Base-by-base conservation (phyloP, 768 basidiomycete species). In the Polyporus arcularius region DNA sequence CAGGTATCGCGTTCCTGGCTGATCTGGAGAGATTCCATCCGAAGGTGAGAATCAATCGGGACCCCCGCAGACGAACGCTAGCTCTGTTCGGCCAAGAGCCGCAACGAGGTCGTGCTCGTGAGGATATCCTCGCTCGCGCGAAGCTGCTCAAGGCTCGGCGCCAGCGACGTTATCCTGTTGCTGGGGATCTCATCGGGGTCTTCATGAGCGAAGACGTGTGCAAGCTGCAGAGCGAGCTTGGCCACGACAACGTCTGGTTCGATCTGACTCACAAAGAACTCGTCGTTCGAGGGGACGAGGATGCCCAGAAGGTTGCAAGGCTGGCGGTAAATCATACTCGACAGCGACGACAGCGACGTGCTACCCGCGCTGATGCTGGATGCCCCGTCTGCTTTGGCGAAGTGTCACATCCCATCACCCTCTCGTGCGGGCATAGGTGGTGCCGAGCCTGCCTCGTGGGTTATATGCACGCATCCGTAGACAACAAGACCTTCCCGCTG, bases 321-420 rank as follows among this genome's bases (percentile, higher is more conserved):
- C 78, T 80, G 3, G 76, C 77, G 4, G 71, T 81, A 16, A 74
- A 73, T 3, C 63, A 54, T 11, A 61, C 65, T 26, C 68, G 67
- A 46, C 70, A 72, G 21, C 74, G 74, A 16, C 61, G 35, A 31
- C 61, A 46, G 42, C 71, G 50, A 38, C 48, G 28, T 42, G 60
- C 8, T 11, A 4, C 32, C 45, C 14, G 63, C 38, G 26, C 47
- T 49, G 31, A 71, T 63, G 41, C 65, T 18, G 70, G 57, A 12
- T 94, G 91, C 66, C 90, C 91, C 0, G 85, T 91, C 3, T 94
- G 91, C 70, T 82, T 92, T 58, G 79, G 79, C 55, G 78, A 83
- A 45, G 80, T 80, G 1, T 73, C 80, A 0, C 70, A 78, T 1
- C 86, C 87, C 0, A 70, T 85, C 3, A 76, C 75, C 11, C 77